phyloP scores from a whole-genome alignment of 2,329 filamentous ascomycete genomes.

The Talaromyces sp. region DNA sequence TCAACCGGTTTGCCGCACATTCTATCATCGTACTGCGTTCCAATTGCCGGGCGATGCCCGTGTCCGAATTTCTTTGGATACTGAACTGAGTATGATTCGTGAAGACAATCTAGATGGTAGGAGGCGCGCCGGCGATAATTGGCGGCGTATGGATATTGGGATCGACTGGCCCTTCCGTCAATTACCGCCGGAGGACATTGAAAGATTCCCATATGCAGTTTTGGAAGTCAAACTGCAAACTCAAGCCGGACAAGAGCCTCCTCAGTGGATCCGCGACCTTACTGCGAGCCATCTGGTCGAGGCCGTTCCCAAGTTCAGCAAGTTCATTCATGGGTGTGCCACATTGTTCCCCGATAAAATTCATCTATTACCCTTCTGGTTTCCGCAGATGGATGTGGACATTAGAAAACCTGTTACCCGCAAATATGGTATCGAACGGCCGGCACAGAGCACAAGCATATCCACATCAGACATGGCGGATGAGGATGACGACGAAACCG shows the following conservation, averaged over 20 bases:
- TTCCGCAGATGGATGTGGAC: conserved; percentile 96
- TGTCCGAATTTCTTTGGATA: conserved; percentile 94
- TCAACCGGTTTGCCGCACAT: conserved; percentile 84
- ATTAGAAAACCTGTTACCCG: conserved; percentile 89
- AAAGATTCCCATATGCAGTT: conserved; percentile 91
- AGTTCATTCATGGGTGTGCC: conserved; percentile 95
- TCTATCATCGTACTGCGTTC: conserved; percentile 97
- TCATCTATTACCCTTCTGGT: conserved; percentile 90
- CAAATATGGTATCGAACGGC: conserved; percentile 84
- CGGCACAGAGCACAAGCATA: conserved; percentile 68
- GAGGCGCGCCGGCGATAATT: conserved; percentile 75
- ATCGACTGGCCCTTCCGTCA: conserved; percentile 94
- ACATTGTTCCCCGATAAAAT: conserved; percentile 83
- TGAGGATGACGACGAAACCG: conserved; percentile 65
- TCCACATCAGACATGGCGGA: conserved; percentile 75
- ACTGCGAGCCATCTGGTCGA: conserved; percentile 93
- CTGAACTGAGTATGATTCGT: conserved; percentile 88
- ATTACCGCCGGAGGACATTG: conserved; percentile 76
- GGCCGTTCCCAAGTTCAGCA: conserved; percentile 98
- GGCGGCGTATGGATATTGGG: conserved; percentile 95
- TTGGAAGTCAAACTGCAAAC: conserved; percentile 98
- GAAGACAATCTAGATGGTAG: conserved; percentile 91
- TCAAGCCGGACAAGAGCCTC: conserved; percentile 88
- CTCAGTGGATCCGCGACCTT: conserved; percentile 92
- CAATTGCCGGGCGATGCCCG: conserved; percentile 94